A percentile compares a stretch with the other conserved stretches of the same genome.
Conservation (phyloP, 257 asterid species). For the Solanum neorickii region DNA sequence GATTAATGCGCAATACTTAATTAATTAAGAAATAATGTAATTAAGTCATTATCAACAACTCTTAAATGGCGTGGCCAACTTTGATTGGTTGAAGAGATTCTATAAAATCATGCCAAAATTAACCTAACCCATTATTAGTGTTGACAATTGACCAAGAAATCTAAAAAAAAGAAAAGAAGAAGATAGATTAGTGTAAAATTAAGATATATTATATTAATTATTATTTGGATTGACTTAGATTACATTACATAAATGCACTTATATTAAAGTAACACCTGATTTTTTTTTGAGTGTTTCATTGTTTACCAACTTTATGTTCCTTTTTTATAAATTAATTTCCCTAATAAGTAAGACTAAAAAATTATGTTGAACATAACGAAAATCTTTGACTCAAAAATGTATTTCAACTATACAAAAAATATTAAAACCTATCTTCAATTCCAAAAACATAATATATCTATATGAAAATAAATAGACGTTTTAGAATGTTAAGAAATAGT, state of each 20-base stretch:
- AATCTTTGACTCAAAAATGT: neutral
- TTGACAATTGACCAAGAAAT: neutral
- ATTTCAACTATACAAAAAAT: neutral
- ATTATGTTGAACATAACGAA: neutral
- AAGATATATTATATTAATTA: neutral
- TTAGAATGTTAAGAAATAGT: neutral
- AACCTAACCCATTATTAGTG: constrained; percentile 1
- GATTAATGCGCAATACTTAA: neutral
- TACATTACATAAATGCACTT: neutral
- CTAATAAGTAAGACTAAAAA: neutral
- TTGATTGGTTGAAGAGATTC: neutral
- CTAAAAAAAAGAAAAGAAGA: neutral
- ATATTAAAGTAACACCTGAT: neutral
- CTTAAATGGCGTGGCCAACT: neutral
- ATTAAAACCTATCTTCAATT: neutral
- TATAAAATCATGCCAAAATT: neutral
- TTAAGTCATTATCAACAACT: neutral
- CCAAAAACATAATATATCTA: neutral
- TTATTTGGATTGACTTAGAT: neutral
- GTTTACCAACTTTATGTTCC: neutral
- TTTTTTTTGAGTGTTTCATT: neutral
- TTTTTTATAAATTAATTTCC: neutral
- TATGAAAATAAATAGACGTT: too few relatives aligned
- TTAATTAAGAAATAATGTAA: neutral
- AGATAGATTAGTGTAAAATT: neutral